Evolutionary conservation across 495 filamentous ascomycete species (phyloP).

Genomic region (Xylaria curta): DNA sequence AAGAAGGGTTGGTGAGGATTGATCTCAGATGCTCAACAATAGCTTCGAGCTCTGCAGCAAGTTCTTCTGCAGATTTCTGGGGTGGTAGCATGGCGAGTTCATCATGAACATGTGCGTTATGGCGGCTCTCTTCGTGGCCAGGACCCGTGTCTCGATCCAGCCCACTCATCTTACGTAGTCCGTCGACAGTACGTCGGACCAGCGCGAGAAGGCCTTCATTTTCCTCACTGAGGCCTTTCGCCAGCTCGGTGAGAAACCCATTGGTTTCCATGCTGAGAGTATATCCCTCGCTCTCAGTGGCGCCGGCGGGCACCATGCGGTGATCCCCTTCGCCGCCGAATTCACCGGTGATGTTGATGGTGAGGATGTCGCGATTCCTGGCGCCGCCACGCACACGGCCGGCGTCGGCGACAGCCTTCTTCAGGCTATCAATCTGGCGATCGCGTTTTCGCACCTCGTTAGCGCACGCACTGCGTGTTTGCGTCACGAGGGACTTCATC

Average conservation of each 20-base stretch:
- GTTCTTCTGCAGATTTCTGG: constrained; percentile 66
- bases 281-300: constrained; percentile 67
- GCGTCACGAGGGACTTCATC: constrained; percentile 75
- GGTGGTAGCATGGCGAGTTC: constrained; percentile 57
- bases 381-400: constrained; percentile 53
- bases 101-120: constrained; percentile 39
- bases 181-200: constrained; percentile 71
- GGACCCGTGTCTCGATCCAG: constrained; percentile 56
- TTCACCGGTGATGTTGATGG: constrained; percentile 60
- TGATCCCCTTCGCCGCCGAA: constrained; percentile 43
- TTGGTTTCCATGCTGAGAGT: constrained; percentile 86
- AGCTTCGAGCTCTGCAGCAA: constrained; percentile 72
- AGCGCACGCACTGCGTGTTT: constrained; percentile 84
- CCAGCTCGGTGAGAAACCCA: constrained; percentile 87
- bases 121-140: constrained; percentile 48
- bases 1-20: constrained; percentile 91
- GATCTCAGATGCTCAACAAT: constrained; percentile 80
- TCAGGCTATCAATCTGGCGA: constrained; percentile 83
- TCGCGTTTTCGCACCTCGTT: constrained; percentile 94
- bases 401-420: constrained; percentile 71
- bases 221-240: constrained; percentile 88
- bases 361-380: constrained; percentile 57
- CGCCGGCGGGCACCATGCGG: constrained; percentile 48
- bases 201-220: constrained; percentile 84
- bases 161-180: constrained; percentile 80